These are phyloP conservation scores for Corchorus olitorius DNA, from an alignment of 345 rosid genomes.

Conservation along the genomic window DNA sequence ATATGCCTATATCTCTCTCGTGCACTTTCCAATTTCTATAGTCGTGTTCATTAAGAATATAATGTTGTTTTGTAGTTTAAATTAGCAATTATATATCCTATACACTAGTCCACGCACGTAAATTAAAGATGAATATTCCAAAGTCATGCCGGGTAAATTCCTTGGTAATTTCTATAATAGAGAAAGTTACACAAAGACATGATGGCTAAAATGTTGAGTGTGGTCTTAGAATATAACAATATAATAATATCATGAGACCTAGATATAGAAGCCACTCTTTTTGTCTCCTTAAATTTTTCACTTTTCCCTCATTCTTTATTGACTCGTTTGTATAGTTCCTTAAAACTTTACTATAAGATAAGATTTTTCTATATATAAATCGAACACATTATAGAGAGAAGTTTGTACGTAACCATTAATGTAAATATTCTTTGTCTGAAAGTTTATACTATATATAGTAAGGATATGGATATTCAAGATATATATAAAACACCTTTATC, in stretches of 20 bases:
- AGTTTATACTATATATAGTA: not conserved
- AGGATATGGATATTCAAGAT: not conserved
- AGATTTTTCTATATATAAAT: not conserved
- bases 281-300: too few relatives aligned
- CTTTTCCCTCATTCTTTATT: not conserved
- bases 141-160: not conserved
- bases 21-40: not conserved
- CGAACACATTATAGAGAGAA: not conserved
- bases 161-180: not conserved
- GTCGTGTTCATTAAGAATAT: not conserved
- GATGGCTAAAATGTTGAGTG: too few relatives aligned
- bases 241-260: too few relatives aligned
- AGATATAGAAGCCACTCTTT: too few relatives aligned
- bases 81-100: not conserved
- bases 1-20: not conserved
- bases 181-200: not conserved
- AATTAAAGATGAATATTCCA: not conserved
- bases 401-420: not conserved
- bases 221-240: too few relatives aligned
- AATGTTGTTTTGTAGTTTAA: not conserved
- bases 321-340: not conserved
- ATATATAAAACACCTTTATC: not conserved
- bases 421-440: not conserved
- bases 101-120: too few relatives aligned
- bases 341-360: not conserved